Evolutionary conservation across 2,329 filamentous ascomycete species (phyloP), one percentile per base, ranked within the genome.

Genomic region (Trichophyton mentagrophytes): DNA sequence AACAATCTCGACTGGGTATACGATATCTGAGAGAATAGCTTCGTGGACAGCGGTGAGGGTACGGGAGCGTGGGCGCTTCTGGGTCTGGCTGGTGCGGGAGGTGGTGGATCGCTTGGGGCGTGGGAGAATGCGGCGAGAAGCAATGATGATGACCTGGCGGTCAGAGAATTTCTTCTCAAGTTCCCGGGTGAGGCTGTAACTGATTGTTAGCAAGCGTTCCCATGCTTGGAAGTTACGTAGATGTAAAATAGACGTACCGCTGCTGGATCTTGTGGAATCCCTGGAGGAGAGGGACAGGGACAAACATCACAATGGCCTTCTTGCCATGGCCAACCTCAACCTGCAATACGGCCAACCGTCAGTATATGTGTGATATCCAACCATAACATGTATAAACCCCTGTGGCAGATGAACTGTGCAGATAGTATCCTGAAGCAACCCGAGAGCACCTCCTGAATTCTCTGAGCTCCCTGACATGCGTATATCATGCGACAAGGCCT

Each of bases 81-180:
- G 93, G 76, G 86, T 97, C 81, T 93, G 91, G 77, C 83, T 89
- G 82, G 91, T 91, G 84, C 93, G 92, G 70, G 88, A 90, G 82
- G 90, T 91, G 83, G 87, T 90, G 78, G 90, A 96, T 78, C 92
- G 91, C 89, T 96, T 96, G 79, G 93, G 93, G 79, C 91, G 90
- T 78, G 93, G 92, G 66, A 99, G 85, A 75, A 99, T 99, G 80
- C 93, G 93, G 85, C 93, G 93, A 76, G 92, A 95, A 72, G 93
- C 93, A 73, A 99, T 88, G 86, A 99, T 90, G 79, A 99, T 84
- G 79, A 99, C 93, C 81, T 99, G 93, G 81, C 93, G 93, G 85
- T 99, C 93, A 68, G 93, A 97, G 90, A 99, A 99, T 85, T 99
- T 99, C 90, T 99, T 99, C 88, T 99, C 93, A 77, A 99, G 91